phyloP scores from a whole-genome alignment of 2,329 filamentous ascomycete species.

The Aureobasidium mangrovei region DNA sequence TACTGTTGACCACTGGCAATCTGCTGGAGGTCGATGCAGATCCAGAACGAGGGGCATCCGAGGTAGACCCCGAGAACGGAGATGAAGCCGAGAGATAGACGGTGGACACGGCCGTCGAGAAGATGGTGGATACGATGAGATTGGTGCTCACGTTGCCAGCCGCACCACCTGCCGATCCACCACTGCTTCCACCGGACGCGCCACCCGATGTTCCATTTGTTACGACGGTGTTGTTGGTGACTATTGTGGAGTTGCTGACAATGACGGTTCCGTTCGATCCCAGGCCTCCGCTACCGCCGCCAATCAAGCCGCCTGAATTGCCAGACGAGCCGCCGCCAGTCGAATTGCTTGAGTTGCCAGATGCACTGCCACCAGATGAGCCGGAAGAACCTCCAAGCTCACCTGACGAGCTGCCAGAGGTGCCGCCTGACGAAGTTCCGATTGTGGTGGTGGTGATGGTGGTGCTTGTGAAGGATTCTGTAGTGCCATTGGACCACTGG shows the following conservation, averaged over 20 bases:
- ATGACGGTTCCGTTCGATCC: constrained; percentile 6
- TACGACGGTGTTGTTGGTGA: constrained; percentile 5
- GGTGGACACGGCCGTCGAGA: constrained; percentile 6
- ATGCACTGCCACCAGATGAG: constrained; percentile 2
- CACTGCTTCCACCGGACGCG: constrained; percentile 2
- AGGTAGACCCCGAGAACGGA: not conserved
- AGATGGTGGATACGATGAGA: constrained; percentile 7
- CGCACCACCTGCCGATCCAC: constrained; percentile 7
- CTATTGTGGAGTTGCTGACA: constrained; percentile 9
- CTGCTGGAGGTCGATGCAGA: not conserved
- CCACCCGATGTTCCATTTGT: constrained; percentile 9
- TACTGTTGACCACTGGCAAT: not conserved
- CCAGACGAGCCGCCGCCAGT: constrained; percentile 11
- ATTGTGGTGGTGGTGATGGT: constrained; percentile 3
- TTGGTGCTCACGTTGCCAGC: constrained; percentile 7
- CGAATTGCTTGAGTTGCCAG: not conserved
- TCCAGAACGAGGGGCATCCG: not conserved
- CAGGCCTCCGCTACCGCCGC: not conserved
- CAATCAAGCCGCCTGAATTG: not conserved
- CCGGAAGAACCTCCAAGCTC: not conserved
- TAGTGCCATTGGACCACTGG: constrained; percentile 12
- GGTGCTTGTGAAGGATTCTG: constrained; percentile 5
- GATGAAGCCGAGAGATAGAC: constrained; percentile 1
- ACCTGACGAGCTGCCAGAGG: constrained; percentile 20
- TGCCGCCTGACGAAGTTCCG: constrained; percentile 4